A percentile compares a stretch with the other conserved stretches of the same genome.
phyloP scores from a whole-genome alignment of 2,329 filamentous ascomycete genomes.

The Alternaria gaisen region DNA sequence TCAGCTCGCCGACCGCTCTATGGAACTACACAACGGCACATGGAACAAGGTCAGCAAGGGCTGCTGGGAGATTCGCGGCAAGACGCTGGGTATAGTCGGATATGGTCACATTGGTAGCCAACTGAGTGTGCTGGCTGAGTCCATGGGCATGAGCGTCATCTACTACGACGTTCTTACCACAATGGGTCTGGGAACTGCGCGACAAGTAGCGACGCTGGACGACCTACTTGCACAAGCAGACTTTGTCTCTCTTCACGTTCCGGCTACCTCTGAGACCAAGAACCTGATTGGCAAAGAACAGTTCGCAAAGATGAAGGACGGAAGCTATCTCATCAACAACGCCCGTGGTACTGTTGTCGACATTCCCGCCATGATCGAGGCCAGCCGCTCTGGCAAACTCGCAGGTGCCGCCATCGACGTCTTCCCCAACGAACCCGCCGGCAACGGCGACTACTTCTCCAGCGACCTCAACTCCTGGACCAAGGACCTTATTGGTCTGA shows the following conservation, averaged over 20 bases:
- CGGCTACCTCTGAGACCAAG: conserved; percentile 90
- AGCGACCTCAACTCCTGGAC: conserved; percentile 83
- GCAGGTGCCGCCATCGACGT: conserved; percentile 97
- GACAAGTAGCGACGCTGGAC: conserved; percentile 80
- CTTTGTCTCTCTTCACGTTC: conserved; percentile 94
- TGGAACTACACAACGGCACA: conserved; percentile 89
- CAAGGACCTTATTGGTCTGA: conserved; percentile 82
- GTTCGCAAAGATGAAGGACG: conserved; percentile 88
- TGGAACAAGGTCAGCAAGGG: conserved; percentile 98
- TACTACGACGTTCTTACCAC: conserved; percentile 96
- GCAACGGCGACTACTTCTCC: conserved; percentile 95
- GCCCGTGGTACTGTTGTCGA: conserved; percentile 93
- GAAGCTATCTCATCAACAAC: conserved; percentile 95
- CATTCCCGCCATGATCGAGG: conserved; percentile 88
- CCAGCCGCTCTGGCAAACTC: conserved; percentile 84
- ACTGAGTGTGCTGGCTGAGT: conserved; percentile 91
- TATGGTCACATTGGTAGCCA: conserved; percentile 98
- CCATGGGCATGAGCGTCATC: conserved; percentile 97
- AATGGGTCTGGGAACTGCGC: conserved; percentile 90
- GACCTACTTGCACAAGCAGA: conserved; percentile 81
- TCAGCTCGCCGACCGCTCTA: conserved; percentile 91
- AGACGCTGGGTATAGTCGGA: conserved; percentile 94
- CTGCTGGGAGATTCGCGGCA: conserved; percentile 98
- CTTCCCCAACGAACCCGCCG: conserved; percentile 90
- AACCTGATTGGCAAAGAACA: conserved; percentile 86